These are phyloP conservation scores for Salix udensis DNA, from an alignment of 345 rosid species.

Conservation along the genomic window DNA sequence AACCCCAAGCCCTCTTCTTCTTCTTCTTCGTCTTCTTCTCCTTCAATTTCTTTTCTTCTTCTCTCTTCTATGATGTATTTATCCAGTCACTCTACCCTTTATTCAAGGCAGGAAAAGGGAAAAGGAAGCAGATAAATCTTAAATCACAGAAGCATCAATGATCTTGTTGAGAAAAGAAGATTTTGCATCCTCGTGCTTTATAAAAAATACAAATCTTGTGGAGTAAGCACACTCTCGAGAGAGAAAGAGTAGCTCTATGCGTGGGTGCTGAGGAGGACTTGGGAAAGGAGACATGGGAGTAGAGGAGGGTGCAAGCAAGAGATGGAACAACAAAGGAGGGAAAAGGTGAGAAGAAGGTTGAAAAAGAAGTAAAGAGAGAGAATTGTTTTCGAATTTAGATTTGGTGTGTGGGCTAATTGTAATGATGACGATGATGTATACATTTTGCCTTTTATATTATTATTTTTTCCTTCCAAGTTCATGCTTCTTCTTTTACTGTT, in stretches of 20 bases:
- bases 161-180: conserved; percentile 14
- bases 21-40: neutral
- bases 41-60: conserved; percentile 4
- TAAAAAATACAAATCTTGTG: neutral
- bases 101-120: conserved; percentile 7
- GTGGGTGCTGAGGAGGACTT: neutral
- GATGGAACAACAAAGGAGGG: conserved; percentile 27
- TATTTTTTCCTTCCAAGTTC: neutral
- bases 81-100: neutral
- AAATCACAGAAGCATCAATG: conserved; percentile 15
- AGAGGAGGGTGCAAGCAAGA: conserved; percentile 22
- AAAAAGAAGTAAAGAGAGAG: conserved; percentile 25
- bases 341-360: conserved; percentile 24
- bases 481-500: neutral
- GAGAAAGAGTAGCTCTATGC: neutral
- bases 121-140: conserved; percentile 8
- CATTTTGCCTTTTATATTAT: conserved; percentile 7
- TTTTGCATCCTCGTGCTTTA: conserved; percentile 12
- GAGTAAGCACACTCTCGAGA: neutral
- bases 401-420: conserved; percentile 29
- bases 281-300: conserved; percentile 10
- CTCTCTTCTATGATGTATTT: neutral
- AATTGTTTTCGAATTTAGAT: conserved; percentile 27
- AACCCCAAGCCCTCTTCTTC: neutral
- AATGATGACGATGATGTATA: conserved; percentile 32